Evolutionary conservation across 2,329 filamentous ascomycete species (phyloP), one percentile per base, ranked within the genome.

Genomic region (Rutstroemia sp.): DNA sequence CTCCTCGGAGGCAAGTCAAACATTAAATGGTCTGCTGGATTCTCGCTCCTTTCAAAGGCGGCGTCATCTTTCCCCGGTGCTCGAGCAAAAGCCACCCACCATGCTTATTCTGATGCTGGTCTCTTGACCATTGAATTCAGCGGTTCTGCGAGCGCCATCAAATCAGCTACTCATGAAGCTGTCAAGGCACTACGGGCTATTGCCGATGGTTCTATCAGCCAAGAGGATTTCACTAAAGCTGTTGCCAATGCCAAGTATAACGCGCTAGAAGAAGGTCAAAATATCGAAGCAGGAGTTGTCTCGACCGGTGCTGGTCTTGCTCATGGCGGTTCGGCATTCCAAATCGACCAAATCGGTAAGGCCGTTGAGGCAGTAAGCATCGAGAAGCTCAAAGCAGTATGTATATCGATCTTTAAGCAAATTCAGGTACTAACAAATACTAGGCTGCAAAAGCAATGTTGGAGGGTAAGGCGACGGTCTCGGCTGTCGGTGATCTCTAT

Each of bases 11-110:
- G 92, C 60, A 77, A 95, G 74, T 88, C 91, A 54, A 87, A 78
- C 73, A 91, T 97, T 79, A 99, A 97, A 80, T 99, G 92, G 92
- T 86, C 89, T 52, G 77, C 89, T 61, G 94, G 94, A 67, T 97
- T 96, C 81, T 92, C 89, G 58, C 80, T 96, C 60, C 83, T 99
- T 59, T 81, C 88, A 70, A 92, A 96, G 79, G 87, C 86, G 59
- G 81, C 84, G 57, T 78, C 85, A 60, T 78, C 80, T 47, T 77
- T 83, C 67, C 78, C 85, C 39, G 83, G 84, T 63, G 82, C 88
- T 61, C 80, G 78, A 51, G 82, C 90, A 67, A 79, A 82, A 39
- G 89, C 92, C 61, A 81, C 85, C 68, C 92, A 94, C 76, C 77
- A 84, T 64, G 81, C 86, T 63, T 99, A 96, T 83, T 96, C 92